These are phyloP conservation scores for Acephala macrosclerotiorum DNA, from an alignment of 2,329 filamentous ascomycete genomes.

Conservation along the genomic window DNA sequence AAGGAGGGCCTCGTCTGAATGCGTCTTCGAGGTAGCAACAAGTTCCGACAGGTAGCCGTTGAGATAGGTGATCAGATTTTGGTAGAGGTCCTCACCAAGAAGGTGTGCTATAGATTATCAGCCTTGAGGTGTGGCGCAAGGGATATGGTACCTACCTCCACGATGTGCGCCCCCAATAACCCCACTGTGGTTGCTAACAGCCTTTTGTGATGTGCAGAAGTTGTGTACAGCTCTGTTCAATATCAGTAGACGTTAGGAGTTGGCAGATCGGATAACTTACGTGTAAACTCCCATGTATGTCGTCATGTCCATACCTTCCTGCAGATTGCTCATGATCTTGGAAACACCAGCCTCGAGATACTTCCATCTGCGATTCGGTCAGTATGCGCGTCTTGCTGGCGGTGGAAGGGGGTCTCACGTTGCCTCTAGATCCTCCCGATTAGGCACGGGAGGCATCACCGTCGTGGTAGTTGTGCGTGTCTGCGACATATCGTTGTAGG, in stretches of 20 bases:
- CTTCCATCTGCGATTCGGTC: slow-evolving; percentile 71
- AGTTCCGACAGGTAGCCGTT: slow-evolving; percentile 76
- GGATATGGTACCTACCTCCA: slow-evolving; percentile 63
- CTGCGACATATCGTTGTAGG: slow-evolving; percentile 2
- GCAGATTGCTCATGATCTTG: slow-evolving; percentile 91
- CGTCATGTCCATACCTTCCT: slow-evolving; percentile 92
- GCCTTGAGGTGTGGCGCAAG: slow-evolving; percentile 10
- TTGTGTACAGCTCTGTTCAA: slow-evolving; percentile 84
- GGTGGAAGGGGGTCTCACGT: slow-evolving; percentile 56
- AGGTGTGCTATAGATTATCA: slow-evolving; percentile 74
- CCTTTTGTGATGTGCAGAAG: slow-evolving; percentile 98
- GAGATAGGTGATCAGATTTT: slow-evolving; percentile 87
- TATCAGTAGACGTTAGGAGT: background rate
- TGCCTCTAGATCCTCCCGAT: slow-evolving; percentile 67
- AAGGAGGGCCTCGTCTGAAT: slow-evolving; percentile 89
- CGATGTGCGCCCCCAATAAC: slow-evolving; percentile 65
- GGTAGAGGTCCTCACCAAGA: slow-evolving; percentile 94
- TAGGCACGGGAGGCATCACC: slow-evolving; percentile 64
- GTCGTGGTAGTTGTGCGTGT: slow-evolving; percentile 22
- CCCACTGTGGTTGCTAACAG: slow-evolving; percentile 64
- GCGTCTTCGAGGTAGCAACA: slow-evolving; percentile 74
- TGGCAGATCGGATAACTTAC: slow-evolving; percentile 51
- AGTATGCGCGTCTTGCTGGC: slow-evolving; percentile 17
- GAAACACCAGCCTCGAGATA: slow-evolving; percentile 90
- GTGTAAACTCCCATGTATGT: slow-evolving; percentile 99